A percentile compares a stretch with the other conserved stretches of the same genome.
Evolutionary conservation across 2,329 filamentous ascomycete species (phyloP).

Genomic region (Penicillium janthinellum): DNA sequence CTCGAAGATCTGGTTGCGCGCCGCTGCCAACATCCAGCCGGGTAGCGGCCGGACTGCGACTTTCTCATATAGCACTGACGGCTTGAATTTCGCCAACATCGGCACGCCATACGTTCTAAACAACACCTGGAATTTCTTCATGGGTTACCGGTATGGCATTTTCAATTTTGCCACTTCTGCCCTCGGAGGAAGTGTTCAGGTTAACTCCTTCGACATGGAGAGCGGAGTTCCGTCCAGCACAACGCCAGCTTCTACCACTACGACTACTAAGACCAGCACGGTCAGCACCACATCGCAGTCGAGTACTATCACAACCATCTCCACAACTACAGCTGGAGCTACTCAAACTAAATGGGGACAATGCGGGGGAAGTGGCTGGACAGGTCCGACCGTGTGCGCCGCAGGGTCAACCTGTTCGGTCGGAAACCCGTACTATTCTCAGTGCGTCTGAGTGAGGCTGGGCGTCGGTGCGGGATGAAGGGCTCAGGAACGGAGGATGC

Average conservation of each 20-base stretch:
- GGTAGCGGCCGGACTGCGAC: conserved; percentile 30
- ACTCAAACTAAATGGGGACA: conserved; percentile 2
- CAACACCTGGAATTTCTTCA: conserved; percentile 51
- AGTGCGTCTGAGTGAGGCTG: not conserved
- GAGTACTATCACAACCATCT: not conserved
- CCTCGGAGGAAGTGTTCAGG: conserved; percentile 43
- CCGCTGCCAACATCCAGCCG: conserved; percentile 40
- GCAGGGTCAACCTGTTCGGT: conserved; percentile 2
- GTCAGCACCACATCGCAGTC: not conserved
- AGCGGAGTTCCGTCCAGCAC: not conserved
- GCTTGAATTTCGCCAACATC: conserved; percentile 39
- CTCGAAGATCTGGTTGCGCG: conserved; percentile 41
- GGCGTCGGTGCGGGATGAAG: not conserved
- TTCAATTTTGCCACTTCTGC: conserved; percentile 54
- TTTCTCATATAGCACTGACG: conserved; percentile 52
- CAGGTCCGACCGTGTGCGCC: conserved; percentile 2
- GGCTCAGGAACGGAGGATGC: not conserved
- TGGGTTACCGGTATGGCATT: conserved; percentile 53
- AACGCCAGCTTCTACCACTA: not conserved
- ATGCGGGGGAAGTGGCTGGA: conserved; percentile 5
- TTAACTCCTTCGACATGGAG: conserved; percentile 16
- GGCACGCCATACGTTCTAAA: conserved; percentile 42
- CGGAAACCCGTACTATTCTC: conserved; percentile 3
- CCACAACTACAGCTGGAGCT: not conserved
- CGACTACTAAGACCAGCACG: not conserved